Evolutionary conservation across 2,329 filamentous ascomycete genomes (phyloP), one percentile per base, ranked within the genome.

Genomic region (Apiospora pterosperma): DNA sequence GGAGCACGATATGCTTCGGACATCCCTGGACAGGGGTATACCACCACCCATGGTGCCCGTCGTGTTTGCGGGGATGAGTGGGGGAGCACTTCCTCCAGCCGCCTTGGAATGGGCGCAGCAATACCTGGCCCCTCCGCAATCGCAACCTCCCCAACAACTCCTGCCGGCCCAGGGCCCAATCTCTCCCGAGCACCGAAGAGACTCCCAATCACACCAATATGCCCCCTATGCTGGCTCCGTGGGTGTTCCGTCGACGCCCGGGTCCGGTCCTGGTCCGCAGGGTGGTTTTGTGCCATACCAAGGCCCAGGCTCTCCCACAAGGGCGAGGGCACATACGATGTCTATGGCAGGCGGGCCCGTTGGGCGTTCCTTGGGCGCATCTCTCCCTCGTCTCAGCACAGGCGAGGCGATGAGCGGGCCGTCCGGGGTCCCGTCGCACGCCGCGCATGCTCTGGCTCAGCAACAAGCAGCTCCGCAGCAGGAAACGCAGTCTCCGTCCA

Each of bases 31-130:
- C 63, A 87, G 88, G 41, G 90, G 91, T 12, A 87, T 94, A 61
- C 91, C 91, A 11, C 90, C 91, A 14, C 84, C 89, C 39, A 87
- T 93, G 84, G 84, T 93, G 31, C 91, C 91, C 7, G 79, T 92
- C 65, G 88, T 94, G 28, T 93, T 94, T 76, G 86, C 89, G 14
- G 89, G 89, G 52, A 89, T 92, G 82, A 85, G 85, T 58, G 89
- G 88, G 42, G 88, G 87, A 39, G 80, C 82, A 63, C 76, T 90
- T 34, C 82, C 88, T 23, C 87, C 86, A 67, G 82, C 84, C 36
- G 85, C 86, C 4, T 70, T 91, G 62, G 90, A 92, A 73, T 89
- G 85, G 85, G 85, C 87, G 14, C 90, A 92, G 72, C 88, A 91
- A 71, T 88, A 82, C 90, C 74, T 80, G 82, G 63, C 78, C 78